Evolutionary conservation across 148 eudicot species (phyloP), one percentile per base, ranked within the genome.

Genomic region (Spergularia bocconei): DNA sequence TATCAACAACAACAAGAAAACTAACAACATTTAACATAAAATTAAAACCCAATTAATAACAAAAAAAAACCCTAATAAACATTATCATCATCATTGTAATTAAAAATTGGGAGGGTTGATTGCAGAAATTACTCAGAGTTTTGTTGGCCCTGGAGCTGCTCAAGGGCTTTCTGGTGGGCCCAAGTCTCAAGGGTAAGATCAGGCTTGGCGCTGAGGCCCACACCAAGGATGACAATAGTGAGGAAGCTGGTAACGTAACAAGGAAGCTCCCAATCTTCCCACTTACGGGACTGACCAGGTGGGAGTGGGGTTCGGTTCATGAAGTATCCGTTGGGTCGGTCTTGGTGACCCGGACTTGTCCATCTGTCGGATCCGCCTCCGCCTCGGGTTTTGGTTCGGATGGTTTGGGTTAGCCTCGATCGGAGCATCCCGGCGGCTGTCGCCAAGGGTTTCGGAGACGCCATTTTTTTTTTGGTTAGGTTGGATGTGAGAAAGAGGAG

Each of bases 261-360:
- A 11, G 98, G 98, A 0, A 95, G 84, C 76, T 95, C 99, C 97
- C 98, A 95, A 51, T 95, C 99, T 69, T 95, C 99, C 99, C 99
- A 95, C 53, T 88, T 88, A 3, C 98, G 81, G 7, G 93, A 73
- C 21, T 91, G 90, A 1, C 99, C 99, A 0, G 97, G 90, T 12
- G 98, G 93, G 6, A 76, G 84, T 9, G 99, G 99, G 0, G 89
- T 77, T 11, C 93, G 85, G 82, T 88, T 91, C 72, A 89, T 77
- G 85, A 93, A 82, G 87, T 88, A 95, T 4, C 99, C 99, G 75
- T 95, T 92, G 77, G 99, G 99, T 3, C 90, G 84, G 10, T 92
- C 94, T 70, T 95, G 98, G 88, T 95, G 99, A 21, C 99, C 99
- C 1, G 99, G 90, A 38, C 76, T 81, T 0, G 89, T 51, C 97